Evolutionary conservation across 805 yeast species (phyloP).

Genomic region (Saturnispora sekii): DNA sequence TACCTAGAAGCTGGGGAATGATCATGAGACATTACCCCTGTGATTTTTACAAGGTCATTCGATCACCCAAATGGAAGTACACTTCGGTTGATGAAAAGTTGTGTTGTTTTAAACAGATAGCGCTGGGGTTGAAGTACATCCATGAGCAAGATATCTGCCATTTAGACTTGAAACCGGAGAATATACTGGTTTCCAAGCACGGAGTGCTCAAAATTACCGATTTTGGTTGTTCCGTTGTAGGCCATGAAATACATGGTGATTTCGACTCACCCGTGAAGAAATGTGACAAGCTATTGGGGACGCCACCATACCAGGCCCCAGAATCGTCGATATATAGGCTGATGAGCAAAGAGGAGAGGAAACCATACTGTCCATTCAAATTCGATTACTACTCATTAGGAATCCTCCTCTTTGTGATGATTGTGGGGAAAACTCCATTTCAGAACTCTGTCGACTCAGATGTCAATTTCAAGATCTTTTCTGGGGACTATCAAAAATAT

Average conservation of each 20-base stretch:
- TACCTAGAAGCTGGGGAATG: slow-evolving; percentile 70
- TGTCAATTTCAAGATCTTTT: slow-evolving; percentile 47
- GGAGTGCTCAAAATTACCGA: slow-evolving; percentile 65
- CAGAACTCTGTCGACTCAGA: slow-evolving; percentile 36
- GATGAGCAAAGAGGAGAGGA: slow-evolving; percentile 18
- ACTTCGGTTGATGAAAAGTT: slow-evolving; percentile 41
- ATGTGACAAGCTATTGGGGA: slow-evolving; percentile 49
- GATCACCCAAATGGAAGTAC: slow-evolving; percentile 49
- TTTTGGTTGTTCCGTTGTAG: slow-evolving; percentile 66
- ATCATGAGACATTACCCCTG: slow-evolving; percentile 55
- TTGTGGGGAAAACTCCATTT: slow-evolving; percentile 54
- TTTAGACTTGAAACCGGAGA: slow-evolving; percentile 69
- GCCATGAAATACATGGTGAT: slow-evolving; percentile 45
- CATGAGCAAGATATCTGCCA: slow-evolving; percentile 64
- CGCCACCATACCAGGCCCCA: slow-evolving; percentile 77
- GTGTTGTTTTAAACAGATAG: slow-evolving; percentile 62
- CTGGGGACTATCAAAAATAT: slow-evolving; percentile 24
- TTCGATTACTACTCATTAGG: slow-evolving; percentile 74
- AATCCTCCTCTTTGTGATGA: slow-evolving; percentile 50
- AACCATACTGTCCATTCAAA: slow-evolving; percentile 43
- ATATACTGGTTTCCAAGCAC: slow-evolving; percentile 45
- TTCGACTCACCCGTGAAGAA: slow-evolving; percentile 30
- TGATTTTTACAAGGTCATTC: slow-evolving; percentile 49
- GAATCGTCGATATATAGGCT: slow-evolving; percentile 50
- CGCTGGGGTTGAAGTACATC: slow-evolving; percentile 49